Evolutionary conservation across 2,329 filamentous ascomycete genomes (phyloP).

Genomic region (Claviceps digitariae): DNA sequence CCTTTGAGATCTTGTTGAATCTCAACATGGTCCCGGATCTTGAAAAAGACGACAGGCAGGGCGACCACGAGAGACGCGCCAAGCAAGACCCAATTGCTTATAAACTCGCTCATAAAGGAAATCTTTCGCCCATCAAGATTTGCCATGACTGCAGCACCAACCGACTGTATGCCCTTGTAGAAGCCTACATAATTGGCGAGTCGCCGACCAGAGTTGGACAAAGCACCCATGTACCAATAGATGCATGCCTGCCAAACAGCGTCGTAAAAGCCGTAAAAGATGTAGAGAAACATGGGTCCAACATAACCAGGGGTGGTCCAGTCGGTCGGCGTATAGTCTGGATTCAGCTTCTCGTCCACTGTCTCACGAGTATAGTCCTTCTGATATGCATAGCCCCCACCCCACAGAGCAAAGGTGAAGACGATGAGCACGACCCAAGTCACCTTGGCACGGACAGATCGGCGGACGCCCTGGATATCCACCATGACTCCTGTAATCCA

Average conservation of each 20-base stretch:
- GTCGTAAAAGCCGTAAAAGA: constrained; percentile 84
- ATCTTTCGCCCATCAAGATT: constrained; percentile 21
- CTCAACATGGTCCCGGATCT: constrained; percentile 68
- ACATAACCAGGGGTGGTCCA: constrained; percentile 49
- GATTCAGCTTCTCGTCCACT: constrained; percentile 11
- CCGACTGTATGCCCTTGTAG: constrained; percentile 73
- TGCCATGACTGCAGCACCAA: constrained; percentile 45
- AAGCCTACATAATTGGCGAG: constrained; percentile 73
- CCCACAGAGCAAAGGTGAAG: constrained; percentile 69
- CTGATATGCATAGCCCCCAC: constrained; percentile 70
- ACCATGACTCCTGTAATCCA: constrained; percentile 32
- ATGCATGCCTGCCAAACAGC: constrained; percentile 80
- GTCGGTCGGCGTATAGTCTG: constrained; percentile 31
- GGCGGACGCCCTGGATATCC: constrained; percentile 62
- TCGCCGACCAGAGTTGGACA: constrained; percentile 86
- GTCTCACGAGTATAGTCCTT: constrained; percentile 33
- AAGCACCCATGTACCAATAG: constrained; percentile 92
- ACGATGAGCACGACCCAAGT: constrained; percentile 43
- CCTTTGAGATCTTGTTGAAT: constrained; percentile 74
- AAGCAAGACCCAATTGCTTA: constrained; percentile 58
- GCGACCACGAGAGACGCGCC: constrained; percentile 62
- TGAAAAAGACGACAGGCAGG: constrained; percentile 62
- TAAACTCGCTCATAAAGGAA: constrained; percentile 61
- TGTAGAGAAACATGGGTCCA: constrained; percentile 77
- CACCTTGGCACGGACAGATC: constrained; percentile 62